Percentiles rank a stretch among this genome's conserved stretches.
Evolutionary conservation across 2,329 filamentous ascomycete genomes (phyloP).

Genomic region (Cladophialophora psammophila): DNA sequence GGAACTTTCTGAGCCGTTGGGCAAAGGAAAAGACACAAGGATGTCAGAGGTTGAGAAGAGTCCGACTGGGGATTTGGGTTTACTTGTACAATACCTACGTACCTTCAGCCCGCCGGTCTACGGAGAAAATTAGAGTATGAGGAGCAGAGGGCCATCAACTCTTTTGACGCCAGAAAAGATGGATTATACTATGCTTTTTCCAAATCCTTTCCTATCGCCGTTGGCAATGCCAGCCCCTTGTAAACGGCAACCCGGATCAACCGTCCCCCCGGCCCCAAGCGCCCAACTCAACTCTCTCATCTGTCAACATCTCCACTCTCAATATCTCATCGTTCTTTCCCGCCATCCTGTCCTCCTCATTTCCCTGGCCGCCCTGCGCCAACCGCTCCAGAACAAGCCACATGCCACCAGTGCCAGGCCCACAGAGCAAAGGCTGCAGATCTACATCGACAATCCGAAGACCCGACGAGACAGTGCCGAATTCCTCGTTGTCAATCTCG

Average conservation of each 20-base stretch:
- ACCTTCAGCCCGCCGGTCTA: not conserved
- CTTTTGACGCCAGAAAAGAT: not conserved
- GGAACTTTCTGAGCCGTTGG: not conserved
- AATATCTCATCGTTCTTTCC: slow-evolving; percentile 42
- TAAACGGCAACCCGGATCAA: not conserved
- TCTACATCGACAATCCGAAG: slow-evolving; percentile 78
- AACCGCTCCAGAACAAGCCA: slow-evolving; percentile 86
- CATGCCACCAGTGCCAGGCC: slow-evolving; percentile 60
- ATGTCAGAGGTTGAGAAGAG: not conserved
- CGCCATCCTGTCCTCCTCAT: slow-evolving; percentile 41
- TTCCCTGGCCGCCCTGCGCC: slow-evolving; percentile 46
- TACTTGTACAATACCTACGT: not conserved
- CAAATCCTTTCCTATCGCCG: not conserved
- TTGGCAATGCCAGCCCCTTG: not conserved
- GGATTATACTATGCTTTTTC: not conserved
- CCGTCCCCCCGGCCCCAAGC: slow-evolving; percentile 36
- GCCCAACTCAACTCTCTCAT: slow-evolving; percentile 53
- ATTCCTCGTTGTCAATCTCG: slow-evolving; percentile 69
- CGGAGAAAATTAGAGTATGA: not conserved
- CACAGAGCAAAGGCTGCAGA: slow-evolving; percentile 68
- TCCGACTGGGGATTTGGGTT: not conserved
- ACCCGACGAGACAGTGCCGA: slow-evolving; percentile 70
- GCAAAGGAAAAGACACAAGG: not conserved
- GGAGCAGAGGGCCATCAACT: not conserved
- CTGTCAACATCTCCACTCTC: slow-evolving; percentile 53